Percentiles rank a stretch among this genome's conserved stretches.
phyloP scores from a whole-genome alignment of 805 yeast species.

The Candida namnaoensis region DNA sequence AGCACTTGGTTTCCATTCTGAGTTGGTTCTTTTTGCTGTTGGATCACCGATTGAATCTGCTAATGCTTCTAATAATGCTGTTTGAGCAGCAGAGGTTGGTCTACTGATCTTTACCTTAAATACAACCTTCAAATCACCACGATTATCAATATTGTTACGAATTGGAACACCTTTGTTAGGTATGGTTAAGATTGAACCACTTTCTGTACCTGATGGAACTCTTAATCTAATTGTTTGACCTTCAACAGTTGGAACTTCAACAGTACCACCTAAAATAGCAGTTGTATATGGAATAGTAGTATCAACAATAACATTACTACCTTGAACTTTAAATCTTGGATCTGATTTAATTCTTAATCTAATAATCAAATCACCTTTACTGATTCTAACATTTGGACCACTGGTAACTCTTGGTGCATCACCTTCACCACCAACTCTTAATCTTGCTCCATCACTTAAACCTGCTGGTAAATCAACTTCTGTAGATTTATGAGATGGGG shows the following conservation, averaged over 20 bases:
- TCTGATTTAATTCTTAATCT: slow-evolving; percentile 75
- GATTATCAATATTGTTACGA: slow-evolving; percentile 36
- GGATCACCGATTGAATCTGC: slow-evolving; percentile 86
- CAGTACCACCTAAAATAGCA: slow-evolving; percentile 90
- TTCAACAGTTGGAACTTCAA: slow-evolving; percentile 84
- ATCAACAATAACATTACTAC: slow-evolving; percentile 55
- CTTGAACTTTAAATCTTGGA: slow-evolving; percentile 55
- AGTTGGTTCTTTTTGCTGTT: slow-evolving; percentile 55
- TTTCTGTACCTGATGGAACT: slow-evolving; percentile 79
- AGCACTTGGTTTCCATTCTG: slow-evolving; percentile 7
- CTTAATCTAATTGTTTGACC: slow-evolving; percentile 70
- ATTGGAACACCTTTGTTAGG: slow-evolving; percentile 86
- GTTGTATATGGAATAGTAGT: slow-evolving; percentile 85
- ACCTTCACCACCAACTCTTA: slow-evolving; percentile 83
- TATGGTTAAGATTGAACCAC: slow-evolving; percentile 63
- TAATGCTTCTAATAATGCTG: slow-evolving; percentile 83
- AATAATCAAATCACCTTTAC: slow-evolving; percentile 83
- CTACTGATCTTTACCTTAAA: slow-evolving; percentile 63
- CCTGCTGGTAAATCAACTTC: slow-evolving; percentile 86
- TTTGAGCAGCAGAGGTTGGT: slow-evolving; percentile 79
- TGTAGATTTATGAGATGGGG: slow-evolving; percentile 56
- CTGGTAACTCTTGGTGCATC: slow-evolving; percentile 77
- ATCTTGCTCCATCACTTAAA: slow-evolving; percentile 74
- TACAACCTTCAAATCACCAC: slow-evolving; percentile 78
- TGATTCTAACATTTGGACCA: slow-evolving; percentile 57